A percentile compares a stretch with the other conserved stretches of the same genome.
phyloP scores from a whole-genome alignment of 2,329 filamentous ascomycete genomes.

The Epichloe hybrida region DNA sequence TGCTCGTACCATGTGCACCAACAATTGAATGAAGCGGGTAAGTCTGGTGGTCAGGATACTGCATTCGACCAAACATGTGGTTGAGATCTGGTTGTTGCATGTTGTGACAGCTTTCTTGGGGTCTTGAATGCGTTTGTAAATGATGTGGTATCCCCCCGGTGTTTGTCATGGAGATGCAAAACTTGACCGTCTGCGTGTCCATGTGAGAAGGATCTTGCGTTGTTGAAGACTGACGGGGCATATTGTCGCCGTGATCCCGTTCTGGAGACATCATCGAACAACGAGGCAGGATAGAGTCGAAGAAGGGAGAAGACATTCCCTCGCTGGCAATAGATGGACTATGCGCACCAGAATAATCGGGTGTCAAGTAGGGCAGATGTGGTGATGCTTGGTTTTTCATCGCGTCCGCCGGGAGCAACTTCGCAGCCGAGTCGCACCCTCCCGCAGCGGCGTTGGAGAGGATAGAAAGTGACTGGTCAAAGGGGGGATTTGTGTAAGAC shows the following conservation, averaged over 20 bases:
- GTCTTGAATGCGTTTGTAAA: too few relatives aligned
- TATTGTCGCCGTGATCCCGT: background rate
- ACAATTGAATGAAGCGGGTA: too few relatives aligned
- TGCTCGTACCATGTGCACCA: too few relatives aligned
- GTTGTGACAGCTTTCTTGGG: too few relatives aligned
- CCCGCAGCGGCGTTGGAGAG: background rate
- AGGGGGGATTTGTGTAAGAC: too few relatives aligned
- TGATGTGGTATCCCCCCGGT: too few relatives aligned
- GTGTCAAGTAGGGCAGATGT: background rate
- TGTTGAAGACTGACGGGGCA: background rate
- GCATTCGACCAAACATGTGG: too few relatives aligned
- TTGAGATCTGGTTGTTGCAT: too few relatives aligned
- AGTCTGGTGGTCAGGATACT: too few relatives aligned
- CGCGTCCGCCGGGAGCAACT: background rate
- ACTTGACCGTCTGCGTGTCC: background rate
- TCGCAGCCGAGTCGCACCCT: background rate
- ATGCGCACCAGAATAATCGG: background rate
- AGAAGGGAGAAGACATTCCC: background rate
- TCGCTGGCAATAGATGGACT: constrained; percentile 7
- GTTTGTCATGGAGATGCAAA: too few relatives aligned
- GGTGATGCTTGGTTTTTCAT: background rate
- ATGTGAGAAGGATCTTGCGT: background rate
- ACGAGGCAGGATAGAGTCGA: background rate
- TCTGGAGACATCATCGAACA: background rate
- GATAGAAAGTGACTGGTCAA: background rate